These are phyloP conservation scores for Spirogloea muscicola DNA, from an alignment of 139 green algal genomes.

Conservation along the genomic window DNA sequence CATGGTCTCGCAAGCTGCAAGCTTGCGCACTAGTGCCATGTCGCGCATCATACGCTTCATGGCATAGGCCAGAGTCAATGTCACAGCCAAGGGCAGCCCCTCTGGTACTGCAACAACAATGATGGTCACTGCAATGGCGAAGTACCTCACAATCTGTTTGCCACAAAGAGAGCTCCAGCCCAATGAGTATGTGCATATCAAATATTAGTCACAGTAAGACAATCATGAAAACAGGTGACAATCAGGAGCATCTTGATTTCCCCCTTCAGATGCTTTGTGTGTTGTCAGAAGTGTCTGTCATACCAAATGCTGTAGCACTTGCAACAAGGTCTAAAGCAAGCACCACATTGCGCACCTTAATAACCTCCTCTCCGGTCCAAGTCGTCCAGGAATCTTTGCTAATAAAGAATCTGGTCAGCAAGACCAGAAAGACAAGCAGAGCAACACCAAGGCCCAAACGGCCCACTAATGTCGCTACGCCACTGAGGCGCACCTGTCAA, in stretches of 20 bases:
- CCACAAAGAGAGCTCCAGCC: conserved; percentile 46
- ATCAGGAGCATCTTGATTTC: not conserved
- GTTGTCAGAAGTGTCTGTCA: not conserved
- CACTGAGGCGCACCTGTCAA: conserved; percentile 55
- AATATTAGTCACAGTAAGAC: not conserved
- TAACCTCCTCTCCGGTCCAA: no score
- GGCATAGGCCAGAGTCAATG: conserved; percentile 53
- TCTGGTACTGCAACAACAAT: conserved; percentile 86
- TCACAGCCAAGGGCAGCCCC: conserved; percentile 77
- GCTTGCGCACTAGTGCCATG: conserved; percentile 83
- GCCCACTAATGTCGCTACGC: conserved; percentile 77
- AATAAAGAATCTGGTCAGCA: conserved; percentile 67
- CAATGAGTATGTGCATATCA: no score
- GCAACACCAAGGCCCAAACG: conserved; percentile 89
- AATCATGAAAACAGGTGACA: not conserved
- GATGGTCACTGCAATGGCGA: conserved; percentile 93
- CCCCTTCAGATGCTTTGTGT: no score
- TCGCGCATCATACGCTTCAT: conserved; percentile 97
- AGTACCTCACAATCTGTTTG: conserved; percentile 70
- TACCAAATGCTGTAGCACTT: not conserved
- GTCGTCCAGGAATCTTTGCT: conserved; percentile 54
- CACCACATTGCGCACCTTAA: not conserved
- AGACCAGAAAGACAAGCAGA: conserved; percentile 80
- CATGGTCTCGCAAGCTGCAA: conserved; percentile 94
- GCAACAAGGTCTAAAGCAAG: not conserved